Base-by-base conservation (phyloP, 331 rosid species). In the Erythrophleum ivorense region DNA sequence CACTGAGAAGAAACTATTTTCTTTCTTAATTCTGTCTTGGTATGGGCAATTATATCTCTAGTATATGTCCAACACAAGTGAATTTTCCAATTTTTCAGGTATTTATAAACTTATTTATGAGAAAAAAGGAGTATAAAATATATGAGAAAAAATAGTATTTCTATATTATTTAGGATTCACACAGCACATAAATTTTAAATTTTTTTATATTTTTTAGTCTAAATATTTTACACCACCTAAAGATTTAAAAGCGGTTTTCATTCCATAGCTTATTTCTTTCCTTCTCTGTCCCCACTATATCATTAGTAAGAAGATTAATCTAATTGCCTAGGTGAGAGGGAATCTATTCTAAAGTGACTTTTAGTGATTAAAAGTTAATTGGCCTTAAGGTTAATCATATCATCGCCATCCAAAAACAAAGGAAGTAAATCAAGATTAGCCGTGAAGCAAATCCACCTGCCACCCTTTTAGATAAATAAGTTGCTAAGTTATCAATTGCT, bases 391-490 rank as follows among this genome's bases (percentile, higher is more conserved):
- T 33, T 79, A 82, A 85, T 82, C 79, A 85, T 70, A 60, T 59
- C 76, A 85, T 59, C 11, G 80, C 67, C 43, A 52, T 71, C 60
- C 63, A n/a, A 41, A 68, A 59, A 64, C 21, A 48, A 29, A 77
- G 50, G 73, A 76, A 79, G 38, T 34, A 73, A 52, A 67, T 45
- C 75, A 80, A 71, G 40, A 80, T 77, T 59, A 80, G 79, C 76
- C 67, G 38, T 58, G 64, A 18, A 71, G 73, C 80, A 83, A 77
- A 64, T 43, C 81, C 74, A 79, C 86, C 48, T 54, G 65, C 83
- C 80, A 66, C 78, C 81, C 80, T 77, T 73, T 41, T 75, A 69
- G 71, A 76, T 59, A 59, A 76, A 68, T 3, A 66, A 69, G 29
- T 62, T 31, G 3, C 6, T 67, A 3, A 45, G 72, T 55, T 74